Evolutionary conservation across 345 rosid genomes (phyloP).

Genomic region (Pistacia atlantica): DNA sequence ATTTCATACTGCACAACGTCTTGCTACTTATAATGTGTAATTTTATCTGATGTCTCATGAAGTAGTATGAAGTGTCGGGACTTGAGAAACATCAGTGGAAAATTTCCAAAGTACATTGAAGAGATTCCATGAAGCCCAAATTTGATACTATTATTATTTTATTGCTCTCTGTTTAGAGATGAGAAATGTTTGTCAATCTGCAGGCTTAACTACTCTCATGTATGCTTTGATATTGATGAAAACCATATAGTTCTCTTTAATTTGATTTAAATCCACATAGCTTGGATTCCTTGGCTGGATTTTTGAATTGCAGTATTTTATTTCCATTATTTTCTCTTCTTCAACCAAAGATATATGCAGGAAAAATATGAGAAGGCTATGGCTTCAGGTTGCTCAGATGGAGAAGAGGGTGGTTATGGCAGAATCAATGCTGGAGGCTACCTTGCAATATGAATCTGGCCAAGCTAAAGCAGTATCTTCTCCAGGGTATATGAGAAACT

Average conservation of each 20-base stretch:
- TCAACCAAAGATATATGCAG: conserved; percentile 43
- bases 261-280: background rate
- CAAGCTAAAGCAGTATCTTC: conserved; percentile 69
- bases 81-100: background rate
- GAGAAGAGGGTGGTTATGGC: conserved; percentile 88
- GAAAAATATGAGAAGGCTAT: conserved; percentile 84
- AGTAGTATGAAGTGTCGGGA: background rate
- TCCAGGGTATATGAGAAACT: conserved; percentile 46
- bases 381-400: conserved; percentile 66
- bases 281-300: background rate
- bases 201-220: background rate
- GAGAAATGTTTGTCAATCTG: conserved; percentile 3
- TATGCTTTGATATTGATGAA: background rate
- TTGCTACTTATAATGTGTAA: background rate
- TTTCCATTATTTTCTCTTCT: conserved; percentile 3
- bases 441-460: conserved; percentile 76
- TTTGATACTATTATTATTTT: background rate
- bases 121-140: background rate
- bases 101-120: background rate
- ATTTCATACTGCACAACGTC: background rate
- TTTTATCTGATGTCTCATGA: background rate
- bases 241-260: background rate
- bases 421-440: conserved; percentile 91
- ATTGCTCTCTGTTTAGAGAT: background rate
- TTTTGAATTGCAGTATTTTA: background rate